Percentiles rank a stretch among this genome's conserved stretches.
These are phyloP conservation scores for Saturnispora ahearnii DNA, from an alignment of 805 yeast species.

Conservation along the genomic window DNA sequence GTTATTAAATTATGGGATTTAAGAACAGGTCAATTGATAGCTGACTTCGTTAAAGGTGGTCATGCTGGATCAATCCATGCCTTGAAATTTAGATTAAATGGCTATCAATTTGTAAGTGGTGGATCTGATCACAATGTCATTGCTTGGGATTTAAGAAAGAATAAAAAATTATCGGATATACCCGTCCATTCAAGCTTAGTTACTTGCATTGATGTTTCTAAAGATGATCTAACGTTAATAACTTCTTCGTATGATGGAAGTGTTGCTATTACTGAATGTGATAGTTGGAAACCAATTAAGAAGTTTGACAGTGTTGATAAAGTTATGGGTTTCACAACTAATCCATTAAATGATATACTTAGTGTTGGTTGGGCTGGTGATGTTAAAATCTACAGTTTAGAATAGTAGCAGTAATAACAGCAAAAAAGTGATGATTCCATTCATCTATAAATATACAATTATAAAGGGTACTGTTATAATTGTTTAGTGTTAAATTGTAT, in stretches of 20 bases:
- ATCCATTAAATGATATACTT: slow-evolving; percentile 35
- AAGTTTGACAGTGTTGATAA: slow-evolving; percentile 55
- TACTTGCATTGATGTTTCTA: slow-evolving; percentile 51
- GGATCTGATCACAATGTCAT: slow-evolving; percentile 74
- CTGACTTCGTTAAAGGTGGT: slow-evolving; percentile 39
- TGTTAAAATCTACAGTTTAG: slow-evolving; percentile 38
- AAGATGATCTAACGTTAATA: slow-evolving; percentile 36
- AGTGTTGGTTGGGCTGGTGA: slow-evolving; percentile 83
- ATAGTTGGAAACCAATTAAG: slow-evolving; percentile 54
- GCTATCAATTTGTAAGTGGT: slow-evolving; percentile 70
- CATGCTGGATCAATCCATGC: slow-evolving; percentile 68
- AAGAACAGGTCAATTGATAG: slow-evolving; percentile 60
- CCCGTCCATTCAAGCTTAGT: slow-evolving; percentile 72
- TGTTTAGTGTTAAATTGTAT: slow-evolving; percentile 23
- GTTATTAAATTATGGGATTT: slow-evolving; percentile 76
- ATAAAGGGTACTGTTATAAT: background rate
- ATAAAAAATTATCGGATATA: slow-evolving; percentile 34
- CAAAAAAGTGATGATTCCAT: slow-evolving; percentile 32
- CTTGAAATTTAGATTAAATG: slow-evolving; percentile 68
- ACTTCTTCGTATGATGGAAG: slow-evolving; percentile 67
- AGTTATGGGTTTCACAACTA: slow-evolving; percentile 43
- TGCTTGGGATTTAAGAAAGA: slow-evolving; percentile 74
- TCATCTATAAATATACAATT: background rate
- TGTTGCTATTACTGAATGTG: slow-evolving; percentile 55
- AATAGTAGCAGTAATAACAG: background rate